These are phyloP conservation scores for Eragrostis tef DNA, from an alignment of 202 grass and related monocot genomes.

Conservation along the genomic window DNA sequence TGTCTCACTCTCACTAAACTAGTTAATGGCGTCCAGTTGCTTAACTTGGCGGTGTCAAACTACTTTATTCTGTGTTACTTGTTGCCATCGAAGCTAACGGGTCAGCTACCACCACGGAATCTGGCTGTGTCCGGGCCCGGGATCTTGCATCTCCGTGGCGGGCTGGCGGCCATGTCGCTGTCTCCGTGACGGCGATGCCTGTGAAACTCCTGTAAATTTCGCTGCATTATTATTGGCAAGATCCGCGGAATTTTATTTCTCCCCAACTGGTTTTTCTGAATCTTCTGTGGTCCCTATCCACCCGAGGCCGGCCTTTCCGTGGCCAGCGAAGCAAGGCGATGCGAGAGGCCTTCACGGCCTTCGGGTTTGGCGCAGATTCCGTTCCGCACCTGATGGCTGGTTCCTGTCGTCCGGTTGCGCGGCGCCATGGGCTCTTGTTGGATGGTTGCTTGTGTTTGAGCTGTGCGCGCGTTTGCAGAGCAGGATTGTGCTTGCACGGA, in stretches of 20 bases:
- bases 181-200: slow-evolving; percentile 34
- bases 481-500: neutral
- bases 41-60: slow-evolving; percentile 31
- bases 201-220: slow-evolving; percentile 16
- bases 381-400: neutral
- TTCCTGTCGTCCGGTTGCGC: slow-evolving; percentile 30
- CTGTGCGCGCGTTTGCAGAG: neutral
- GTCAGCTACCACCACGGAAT: slow-evolving; percentile 47
- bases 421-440: neutral
- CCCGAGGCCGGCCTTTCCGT: neutral
- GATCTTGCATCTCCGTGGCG: slow-evolving; percentile 50
- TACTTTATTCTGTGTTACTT: slow-evolving; percentile 25
- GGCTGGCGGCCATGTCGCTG: slow-evolving; percentile 2
- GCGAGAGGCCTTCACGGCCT: neutral
- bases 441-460: neutral
- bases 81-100: slow-evolving; percentile 35
- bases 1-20: neutral
- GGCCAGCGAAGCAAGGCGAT: neutral
- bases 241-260: neutral
- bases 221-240: slow-evolving; percentile 42
- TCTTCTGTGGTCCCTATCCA: slow-evolving; percentile 37
- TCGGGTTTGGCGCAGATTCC: slow-evolving; percentile 20
- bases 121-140: slow-evolving; percentile 37
- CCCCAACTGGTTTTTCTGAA: slow-evolving; percentile 13
- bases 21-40: slow-evolving; percentile 47